Percentiles rank a stretch among this genome's conserved stretches.
These are phyloP conservation scores for Anthostomella pinea DNA, from an alignment of 2,329 filamentous ascomycete species.

Conservation along the genomic window DNA sequence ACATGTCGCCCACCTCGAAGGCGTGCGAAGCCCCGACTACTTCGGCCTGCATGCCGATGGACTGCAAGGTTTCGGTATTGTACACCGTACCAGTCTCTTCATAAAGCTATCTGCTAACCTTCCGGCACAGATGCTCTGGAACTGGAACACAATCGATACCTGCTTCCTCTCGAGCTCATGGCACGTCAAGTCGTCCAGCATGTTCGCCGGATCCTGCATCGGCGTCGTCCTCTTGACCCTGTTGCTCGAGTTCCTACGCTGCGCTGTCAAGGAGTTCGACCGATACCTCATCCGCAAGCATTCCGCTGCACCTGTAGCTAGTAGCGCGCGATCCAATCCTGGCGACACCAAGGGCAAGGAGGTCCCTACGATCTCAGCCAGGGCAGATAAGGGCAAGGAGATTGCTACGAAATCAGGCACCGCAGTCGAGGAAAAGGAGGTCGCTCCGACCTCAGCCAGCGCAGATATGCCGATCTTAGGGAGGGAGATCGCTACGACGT, in stretches of 20 bases:
- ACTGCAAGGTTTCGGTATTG: constrained; percentile 2
- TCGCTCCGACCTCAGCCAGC: too few relatives aligned
- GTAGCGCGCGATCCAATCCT: too few relatives aligned
- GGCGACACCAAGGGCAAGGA: too few relatives aligned
- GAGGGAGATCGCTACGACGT: too few relatives aligned
- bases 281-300: constrained; percentile 58
- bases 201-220: constrained; percentile 79
- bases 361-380: constrained; percentile 7
- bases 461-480: too few relatives aligned
- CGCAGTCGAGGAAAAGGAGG: too few relatives aligned
- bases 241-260: constrained; percentile 68
- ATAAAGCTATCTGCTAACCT: constrained; percentile 5
- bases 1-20: too few relatives aligned
- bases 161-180: constrained; percentile 70
- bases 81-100: too few relatives aligned
- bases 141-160: constrained; percentile 69
- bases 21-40: too few relatives aligned
- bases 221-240: constrained; percentile 74
- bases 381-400: too few relatives aligned
- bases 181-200: constrained; percentile 65
- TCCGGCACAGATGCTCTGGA: constrained; percentile 68
- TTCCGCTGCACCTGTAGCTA: too few relatives aligned
- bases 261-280: constrained; percentile 70
- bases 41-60: neutral
- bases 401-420: too few relatives aligned